Evolutionary conservation across 2,329 filamentous ascomycete species (phyloP).

Genomic region (Fusarium nodosum): DNA sequence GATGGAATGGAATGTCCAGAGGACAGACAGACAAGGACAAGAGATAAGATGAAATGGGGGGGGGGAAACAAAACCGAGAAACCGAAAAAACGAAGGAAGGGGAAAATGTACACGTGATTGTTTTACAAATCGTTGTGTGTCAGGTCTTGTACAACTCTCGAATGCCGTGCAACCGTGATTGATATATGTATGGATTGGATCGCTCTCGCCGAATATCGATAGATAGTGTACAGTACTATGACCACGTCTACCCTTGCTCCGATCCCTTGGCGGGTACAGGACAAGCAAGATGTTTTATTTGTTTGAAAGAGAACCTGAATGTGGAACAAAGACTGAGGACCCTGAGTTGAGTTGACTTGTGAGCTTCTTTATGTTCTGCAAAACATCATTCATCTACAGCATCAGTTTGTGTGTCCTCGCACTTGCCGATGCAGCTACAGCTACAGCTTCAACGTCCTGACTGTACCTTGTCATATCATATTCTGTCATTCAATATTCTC

Average conservation of each 20-base stretch:
- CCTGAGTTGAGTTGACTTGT: not conserved
- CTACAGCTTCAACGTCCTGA: not conserved
- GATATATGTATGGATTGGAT: slow-evolving; percentile 20
- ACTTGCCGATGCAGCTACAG: slow-evolving; percentile 36
- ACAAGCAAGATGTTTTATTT: slow-evolving; percentile 3
- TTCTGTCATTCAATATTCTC: slow-evolving; percentile 4
- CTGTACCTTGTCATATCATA: slow-evolving; percentile 7
- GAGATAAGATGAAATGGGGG: not conserved
- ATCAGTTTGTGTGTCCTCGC: slow-evolving; percentile 21
- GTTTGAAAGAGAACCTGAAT: not conserved
- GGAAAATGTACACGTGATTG: slow-evolving; percentile 22
- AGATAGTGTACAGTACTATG: slow-evolving; percentile 19
- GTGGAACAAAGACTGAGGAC: slow-evolving; percentile 7
- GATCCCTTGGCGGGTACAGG: slow-evolving; percentile 18
- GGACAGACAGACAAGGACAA: not conserved
- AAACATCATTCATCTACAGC: not conserved
- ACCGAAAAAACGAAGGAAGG: slow-evolving; percentile 6
- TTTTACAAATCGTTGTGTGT: slow-evolving; percentile 9
- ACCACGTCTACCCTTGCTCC: slow-evolving; percentile 31
- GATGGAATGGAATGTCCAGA: slow-evolving; percentile 8
- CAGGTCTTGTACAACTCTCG: not conserved
- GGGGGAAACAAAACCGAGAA: slow-evolving; percentile 3
- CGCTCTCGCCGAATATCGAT: slow-evolving; percentile 41
- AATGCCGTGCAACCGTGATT: slow-evolving; percentile 25
- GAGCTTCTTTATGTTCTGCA: slow-evolving; percentile 6